Evolutionary conservation across 208 protist species (phyloP).

Genomic region (Trypanosoma mega): DNA sequence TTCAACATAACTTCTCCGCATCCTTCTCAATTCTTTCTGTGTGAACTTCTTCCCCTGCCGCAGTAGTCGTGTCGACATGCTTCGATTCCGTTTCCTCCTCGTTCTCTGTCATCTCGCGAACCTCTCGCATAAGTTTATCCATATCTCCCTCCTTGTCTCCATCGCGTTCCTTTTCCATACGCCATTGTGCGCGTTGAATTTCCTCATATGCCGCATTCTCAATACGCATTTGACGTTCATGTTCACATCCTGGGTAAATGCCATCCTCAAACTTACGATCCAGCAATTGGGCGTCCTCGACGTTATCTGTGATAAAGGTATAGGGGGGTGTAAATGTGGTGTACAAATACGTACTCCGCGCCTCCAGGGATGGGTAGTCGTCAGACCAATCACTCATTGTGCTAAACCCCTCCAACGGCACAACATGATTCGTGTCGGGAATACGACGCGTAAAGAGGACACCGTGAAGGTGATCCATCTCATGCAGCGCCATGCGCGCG

Average conservation of each 20-base stretch:
- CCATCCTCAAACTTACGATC: slow-evolving; percentile 90
- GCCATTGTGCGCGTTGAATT: slow-evolving; percentile 52
- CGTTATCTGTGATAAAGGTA: slow-evolving; percentile 53
- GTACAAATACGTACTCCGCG: slow-evolving; percentile 89
- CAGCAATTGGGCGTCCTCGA: slow-evolving; percentile 75
- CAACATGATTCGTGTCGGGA: slow-evolving; percentile 83
- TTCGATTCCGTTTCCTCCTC: slow-evolving; percentile 22
- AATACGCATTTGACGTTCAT: slow-evolving; percentile 74
- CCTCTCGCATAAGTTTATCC: slow-evolving; percentile 8
- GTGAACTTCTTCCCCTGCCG: no score
- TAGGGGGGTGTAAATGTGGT: slow-evolving; percentile 85
- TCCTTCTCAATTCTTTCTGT: no score
- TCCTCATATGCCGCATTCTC: slow-evolving; percentile 57
- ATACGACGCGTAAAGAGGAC: slow-evolving; percentile 85
- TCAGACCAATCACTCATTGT: slow-evolving; percentile 88
- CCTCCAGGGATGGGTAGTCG: slow-evolving; percentile 89
- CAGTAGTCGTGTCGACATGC: no score
- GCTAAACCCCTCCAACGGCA: slow-evolving; percentile 84
- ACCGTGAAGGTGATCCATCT: slow-evolving; percentile 82
- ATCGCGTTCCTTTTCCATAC: slow-evolving; percentile 27
- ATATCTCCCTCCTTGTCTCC: slow-evolving; percentile 3
- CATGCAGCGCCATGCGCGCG: slow-evolving; percentile 82
- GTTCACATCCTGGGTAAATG: slow-evolving; percentile 82
- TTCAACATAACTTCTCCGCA: no score
- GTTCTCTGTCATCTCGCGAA: slow-evolving; percentile 1